Evolutionary conservation across 768 basidiomycete species (phyloP).

Genomic region (Agrocybe praecox): DNA sequence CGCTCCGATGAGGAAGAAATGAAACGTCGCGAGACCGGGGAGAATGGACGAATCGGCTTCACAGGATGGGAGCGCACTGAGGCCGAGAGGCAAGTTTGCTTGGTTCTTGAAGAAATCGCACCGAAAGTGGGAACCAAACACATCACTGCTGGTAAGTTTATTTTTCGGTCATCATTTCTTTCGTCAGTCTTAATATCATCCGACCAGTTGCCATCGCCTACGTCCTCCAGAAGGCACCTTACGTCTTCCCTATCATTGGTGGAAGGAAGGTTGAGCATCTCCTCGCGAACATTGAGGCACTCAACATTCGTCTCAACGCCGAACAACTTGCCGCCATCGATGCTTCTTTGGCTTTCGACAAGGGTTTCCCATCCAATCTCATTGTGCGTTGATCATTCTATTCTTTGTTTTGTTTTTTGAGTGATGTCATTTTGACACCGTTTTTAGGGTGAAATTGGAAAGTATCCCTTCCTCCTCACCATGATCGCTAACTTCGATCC

Average conservation of each 20-base stretch:
- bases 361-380: conserved; percentile 43
- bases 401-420: too few relatives aligned
- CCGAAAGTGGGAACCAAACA: conserved; percentile 47
- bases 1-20: conserved; percentile 50
- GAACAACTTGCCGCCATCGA: conserved; percentile 52
- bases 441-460: neutral
- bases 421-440: too few relatives aligned
- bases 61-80: conserved; percentile 48
- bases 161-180: too few relatives aligned
- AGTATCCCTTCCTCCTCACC: conserved; percentile 1
- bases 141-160: conserved; percentile 42
- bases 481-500: neutral
- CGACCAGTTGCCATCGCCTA: conserved; percentile 53
- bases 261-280: conserved; percentile 56
- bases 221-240: conserved; percentile 54
- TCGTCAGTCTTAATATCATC: too few relatives aligned
- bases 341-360: conserved; percentile 40
- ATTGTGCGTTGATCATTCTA: conserved; percentile 26
- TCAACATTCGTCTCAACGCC: conserved; percentile 44
- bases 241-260: conserved; percentile 54
- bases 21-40: conserved; percentile 25
- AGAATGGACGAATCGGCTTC: conserved; percentile 35
- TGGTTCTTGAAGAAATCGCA: conserved; percentile 52
- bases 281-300: conserved; percentile 49
- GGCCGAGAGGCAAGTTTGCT: conserved; percentile 41